Evolutionary conservation across 2,329 filamentous ascomycete genomes (phyloP).

Genomic region (Alternaria sp.): DNA sequence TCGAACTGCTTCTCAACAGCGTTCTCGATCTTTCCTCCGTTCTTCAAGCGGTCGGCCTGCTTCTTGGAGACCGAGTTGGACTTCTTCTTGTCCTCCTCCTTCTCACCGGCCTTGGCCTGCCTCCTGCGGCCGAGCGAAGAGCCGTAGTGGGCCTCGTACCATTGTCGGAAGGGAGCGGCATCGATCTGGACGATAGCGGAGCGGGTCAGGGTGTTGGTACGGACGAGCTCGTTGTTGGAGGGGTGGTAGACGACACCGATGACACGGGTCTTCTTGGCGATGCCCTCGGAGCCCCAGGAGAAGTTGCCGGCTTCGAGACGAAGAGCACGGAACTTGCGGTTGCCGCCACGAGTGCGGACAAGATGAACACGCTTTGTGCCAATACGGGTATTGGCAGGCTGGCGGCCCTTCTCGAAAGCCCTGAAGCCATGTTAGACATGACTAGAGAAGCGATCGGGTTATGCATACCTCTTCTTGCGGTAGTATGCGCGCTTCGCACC

Average conservation of each 20-base stretch:
- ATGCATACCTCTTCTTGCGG: conserved; percentile 66
- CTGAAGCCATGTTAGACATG: conserved; percentile 72
- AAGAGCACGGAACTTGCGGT: conserved; percentile 99
- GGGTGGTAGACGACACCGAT: conserved; percentile 99
- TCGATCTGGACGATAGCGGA: conserved; percentile 98
- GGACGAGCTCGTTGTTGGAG: conserved; percentile 99
- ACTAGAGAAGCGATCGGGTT: conserved; percentile 70
- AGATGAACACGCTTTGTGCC: conserved; percentile 95
- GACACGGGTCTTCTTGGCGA: conserved; percentile 98
- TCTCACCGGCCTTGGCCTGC: conserved; percentile 78
- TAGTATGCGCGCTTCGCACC: conserved; percentile 81
- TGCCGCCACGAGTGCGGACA: conserved; percentile 95
- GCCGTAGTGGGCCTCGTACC: conserved; percentile 99
- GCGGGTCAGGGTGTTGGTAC: conserved; percentile 99
- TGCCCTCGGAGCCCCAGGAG: conserved; percentile 97
- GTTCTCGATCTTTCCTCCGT: conserved; percentile 88
- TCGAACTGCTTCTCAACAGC: conserved; percentile 99
- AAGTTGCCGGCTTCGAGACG: conserved; percentile 99
- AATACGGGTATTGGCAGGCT: conserved; percentile 99
- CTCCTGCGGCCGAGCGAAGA: conserved; percentile 85
- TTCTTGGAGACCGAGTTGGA: conserved; percentile 95
- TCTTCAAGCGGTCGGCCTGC: conserved; percentile 85
- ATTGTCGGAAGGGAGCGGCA: conserved; percentile 98
- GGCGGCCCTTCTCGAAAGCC: conserved; percentile 99
- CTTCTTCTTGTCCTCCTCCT: conserved; percentile 90